phyloP scores from a whole-genome alignment of 352 stramenopile species.

The Blastocystis sp. region DNA sequence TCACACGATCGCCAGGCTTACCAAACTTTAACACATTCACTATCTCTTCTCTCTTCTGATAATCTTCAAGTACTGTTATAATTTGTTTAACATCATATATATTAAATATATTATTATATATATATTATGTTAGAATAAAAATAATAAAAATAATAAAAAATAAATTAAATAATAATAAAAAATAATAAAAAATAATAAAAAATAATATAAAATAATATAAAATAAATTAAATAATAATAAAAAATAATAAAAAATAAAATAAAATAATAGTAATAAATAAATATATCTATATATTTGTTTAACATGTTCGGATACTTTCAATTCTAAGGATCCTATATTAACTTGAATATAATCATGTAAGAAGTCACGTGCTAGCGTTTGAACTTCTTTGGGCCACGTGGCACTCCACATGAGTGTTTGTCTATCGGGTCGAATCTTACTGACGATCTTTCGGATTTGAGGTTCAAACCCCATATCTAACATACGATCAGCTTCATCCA shows the following conservation, averaged over 20 bases:
- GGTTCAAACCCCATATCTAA: conserved; percentile 80
- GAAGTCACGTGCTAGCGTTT: conserved; percentile 83
- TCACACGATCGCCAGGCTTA: conserved; percentile 70
- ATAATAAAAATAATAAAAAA: too few species aligned
- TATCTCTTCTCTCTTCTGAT: conserved; percentile 53
- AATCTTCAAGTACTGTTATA: too few species aligned
- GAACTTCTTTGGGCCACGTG: conserved; percentile 93
- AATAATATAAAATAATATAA: too few species aligned
- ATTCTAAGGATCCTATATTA: conserved; percentile 69
- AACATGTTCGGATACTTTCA: conserved; percentile 90
- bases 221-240: conserved; percentile 56
- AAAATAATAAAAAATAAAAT: conserved; percentile 79
- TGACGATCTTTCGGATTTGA: conserved; percentile 69
- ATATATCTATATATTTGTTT: conserved; percentile 87
- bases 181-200: too few species aligned
- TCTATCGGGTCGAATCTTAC: conserved; percentile 81
- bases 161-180: too few species aligned
- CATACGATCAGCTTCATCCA: conserved; percentile 93
- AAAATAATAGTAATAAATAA: too few species aligned
- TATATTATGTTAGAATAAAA: too few species aligned
- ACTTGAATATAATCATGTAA: conserved; percentile 88
- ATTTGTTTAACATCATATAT: too few species aligned
- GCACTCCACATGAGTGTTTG: conserved; percentile 96
- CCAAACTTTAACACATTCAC: conserved; percentile 57
- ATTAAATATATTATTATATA: too few species aligned